Evolutionary conservation across 495 filamentous ascomycete species (phyloP), one percentile per base, ranked within the genome.

Genomic region (Glonium stellatum): DNA sequence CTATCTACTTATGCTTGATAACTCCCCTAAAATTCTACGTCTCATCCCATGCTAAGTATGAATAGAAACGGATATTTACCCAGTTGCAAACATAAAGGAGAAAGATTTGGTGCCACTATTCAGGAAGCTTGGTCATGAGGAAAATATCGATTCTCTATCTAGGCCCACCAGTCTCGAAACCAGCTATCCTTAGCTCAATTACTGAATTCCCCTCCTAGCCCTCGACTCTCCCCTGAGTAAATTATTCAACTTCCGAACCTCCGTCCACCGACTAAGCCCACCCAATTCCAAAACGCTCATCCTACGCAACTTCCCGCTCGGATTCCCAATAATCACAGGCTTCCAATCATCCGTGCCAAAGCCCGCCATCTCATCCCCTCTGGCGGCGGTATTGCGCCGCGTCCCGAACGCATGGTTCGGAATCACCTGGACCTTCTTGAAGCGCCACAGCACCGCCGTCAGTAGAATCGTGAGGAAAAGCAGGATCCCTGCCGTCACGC

Each of bases 201-300:
- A 39, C 36, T 8, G 36, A 39, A 15, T 39, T 15, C 36, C 54
- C 19, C 54, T 62, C 59, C 60, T 72, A 70, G 78, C 58, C 57
- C 22, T 49, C 47, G 22, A 10, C 8, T 52, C 53, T 12, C 63
- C 63, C 58, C 58, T 60, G 44, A 84, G 76, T 60, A 89, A 69
- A 52, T 73, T 73, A 66, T 89, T 89, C 72, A 81, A 80, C 68
- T 77, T 78, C 61, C 86, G 75, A 67, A 89, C 87, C 72, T 89
- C 86, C 44, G 78, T 84, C 84, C 86, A 89, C 31, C 86, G 71
- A 44, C 76, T 84, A 73, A 84, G 68, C 21, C 71, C 70, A 2
- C 85, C 86, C 21, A 88, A 66, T 68, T 89, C 86, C 48, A 89
- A 74, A 27, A 87, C 69, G 60, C 80, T 87, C 77, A 89, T 82